Conservation (phyloP, 2,329 filamentous ascomycete species). For the Fusarium penzigii region DNA sequence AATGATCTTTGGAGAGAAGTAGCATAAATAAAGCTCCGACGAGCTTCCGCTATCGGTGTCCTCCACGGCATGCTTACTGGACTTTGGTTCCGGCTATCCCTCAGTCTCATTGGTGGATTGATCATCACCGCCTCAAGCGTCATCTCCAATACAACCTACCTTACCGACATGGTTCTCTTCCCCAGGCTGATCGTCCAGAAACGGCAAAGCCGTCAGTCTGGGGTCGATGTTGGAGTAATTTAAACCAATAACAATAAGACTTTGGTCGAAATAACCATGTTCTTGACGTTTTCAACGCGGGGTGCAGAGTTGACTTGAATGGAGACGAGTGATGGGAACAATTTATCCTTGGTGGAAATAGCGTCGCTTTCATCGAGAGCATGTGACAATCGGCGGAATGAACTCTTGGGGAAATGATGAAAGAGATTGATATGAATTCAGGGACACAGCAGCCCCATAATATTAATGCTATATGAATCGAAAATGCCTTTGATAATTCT, state of each 20-base stretch:
- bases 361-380: background rate
- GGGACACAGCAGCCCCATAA: background rate
- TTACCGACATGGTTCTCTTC: background rate
- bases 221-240: background rate
- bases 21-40: background rate
- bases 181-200: background rate
- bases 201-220: background rate
- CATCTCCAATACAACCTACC: background rate
- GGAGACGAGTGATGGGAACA: background rate
- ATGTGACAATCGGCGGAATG: too few species aligned
- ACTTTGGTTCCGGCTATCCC: too few species aligned
- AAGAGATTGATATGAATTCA: background rate
- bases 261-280: background rate
- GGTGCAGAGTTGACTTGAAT: background rate
- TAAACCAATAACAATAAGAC: background rate
- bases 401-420: background rate
- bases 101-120: too few species aligned
- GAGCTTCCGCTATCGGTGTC: too few species aligned
- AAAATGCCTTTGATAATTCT: too few species aligned
- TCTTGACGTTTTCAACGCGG: background rate
- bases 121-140: background rate
- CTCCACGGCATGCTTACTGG: too few species aligned
- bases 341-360: conserved; percentile 20
- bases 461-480: too few species aligned
- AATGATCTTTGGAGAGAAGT: background rate